Percentiles rank a stretch among this genome's conserved stretches.
Evolutionary conservation across 1,139 yeast genomes (phyloP).

Genomic region (Yamadazyma oceani): DNA sequence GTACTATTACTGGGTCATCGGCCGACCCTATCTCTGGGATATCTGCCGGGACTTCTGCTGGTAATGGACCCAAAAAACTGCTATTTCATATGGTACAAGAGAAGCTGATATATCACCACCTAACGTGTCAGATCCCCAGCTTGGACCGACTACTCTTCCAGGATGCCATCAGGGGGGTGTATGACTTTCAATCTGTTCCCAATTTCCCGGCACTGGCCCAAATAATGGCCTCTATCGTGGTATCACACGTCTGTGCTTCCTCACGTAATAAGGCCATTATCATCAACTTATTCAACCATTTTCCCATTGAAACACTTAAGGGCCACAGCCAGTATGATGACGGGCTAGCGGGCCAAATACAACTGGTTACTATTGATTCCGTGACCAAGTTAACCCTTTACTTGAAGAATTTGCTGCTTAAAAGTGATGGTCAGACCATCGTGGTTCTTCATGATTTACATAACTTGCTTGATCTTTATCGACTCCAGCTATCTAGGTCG

Average conservation of each 20-base stretch:
- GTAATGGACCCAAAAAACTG: conserved; percentile 5
- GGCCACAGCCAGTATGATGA: conserved; percentile 20
- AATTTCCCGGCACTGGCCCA: conserved; percentile 25
- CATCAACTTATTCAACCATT: conserved; percentile 31
- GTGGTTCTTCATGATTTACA: conserved; percentile 28
- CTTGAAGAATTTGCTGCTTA: conserved; percentile 11
- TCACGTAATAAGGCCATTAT: conserved; percentile 23
- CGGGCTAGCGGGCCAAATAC: conserved; percentile 19
- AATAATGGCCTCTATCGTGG: conserved; percentile 25
- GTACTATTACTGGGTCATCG: too few relatives aligned
- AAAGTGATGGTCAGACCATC: conserved; percentile 8
- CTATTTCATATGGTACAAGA: conserved; percentile 13
- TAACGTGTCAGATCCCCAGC: conserved; percentile 18
- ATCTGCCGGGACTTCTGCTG: too few relatives aligned
- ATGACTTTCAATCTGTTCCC: conserved; percentile 43
- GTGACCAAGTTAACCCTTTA: conserved; percentile 28
- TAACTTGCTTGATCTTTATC: conserved; percentile 37
- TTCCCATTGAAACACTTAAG: conserved; percentile 27
- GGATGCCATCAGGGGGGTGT: conserved; percentile 16
- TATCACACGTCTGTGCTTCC: conserved; percentile 25
- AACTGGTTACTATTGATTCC: conserved; percentile 24
- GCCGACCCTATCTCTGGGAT: too few relatives aligned
- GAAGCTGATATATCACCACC: conserved; percentile 4
- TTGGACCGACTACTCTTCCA: conserved; percentile 8
- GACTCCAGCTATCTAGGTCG: conserved; percentile 31